Base-by-base conservation (phyloP, 345 rosid species). In the Streptanthus diversifolius region DNA sequence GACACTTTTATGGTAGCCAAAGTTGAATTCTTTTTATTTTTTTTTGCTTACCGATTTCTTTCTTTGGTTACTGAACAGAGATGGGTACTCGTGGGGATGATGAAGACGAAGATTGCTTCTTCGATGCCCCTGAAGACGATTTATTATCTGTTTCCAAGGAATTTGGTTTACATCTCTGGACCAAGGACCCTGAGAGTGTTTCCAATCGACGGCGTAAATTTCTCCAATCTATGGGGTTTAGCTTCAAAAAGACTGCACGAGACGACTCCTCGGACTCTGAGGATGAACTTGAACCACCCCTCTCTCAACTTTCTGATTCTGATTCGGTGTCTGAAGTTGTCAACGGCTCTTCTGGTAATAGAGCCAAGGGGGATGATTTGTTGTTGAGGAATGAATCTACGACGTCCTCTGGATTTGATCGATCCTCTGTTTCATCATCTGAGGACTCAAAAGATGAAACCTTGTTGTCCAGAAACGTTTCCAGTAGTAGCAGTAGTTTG, bases 101-200 rank as follows among this genome's bases (percentile, higher is more conserved):
- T 51, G 96, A 82, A 3, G 90, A 88, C 66, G 89, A 82, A 57
- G 78, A 68, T 14, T 82, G 75, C 21, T 90, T 87, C 79, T 92
- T 86, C 40, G 97, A 92, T 80, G 91, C 95, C 18, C 72, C 56
- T 56, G 85, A 85, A 45, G 82, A 82, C 45, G 68, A 77, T 40
- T 65, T 74, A 32, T 76, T 86, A 36, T 22, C 49, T 36, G 52
- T 17, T 8, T 78, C 82, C 10, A 66, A 81, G 7, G 45, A 41
- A 11, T 70, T 27, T 54, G 51, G 59, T 61, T 43, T 75, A 9
- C 79, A 35, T 43, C 64, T 76, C 7, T 85, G 92, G 92, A 68
- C 71, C 35, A 71, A 63, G 14, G 60, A 61, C 67, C 87, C 80
- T 0, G 73, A 59, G 14, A 81, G 81, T 70, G 82, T 87, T 56